phyloP scores from a whole-genome alignment of 2,329 filamentous ascomycete species.

The Hypomyces perniciosus region DNA sequence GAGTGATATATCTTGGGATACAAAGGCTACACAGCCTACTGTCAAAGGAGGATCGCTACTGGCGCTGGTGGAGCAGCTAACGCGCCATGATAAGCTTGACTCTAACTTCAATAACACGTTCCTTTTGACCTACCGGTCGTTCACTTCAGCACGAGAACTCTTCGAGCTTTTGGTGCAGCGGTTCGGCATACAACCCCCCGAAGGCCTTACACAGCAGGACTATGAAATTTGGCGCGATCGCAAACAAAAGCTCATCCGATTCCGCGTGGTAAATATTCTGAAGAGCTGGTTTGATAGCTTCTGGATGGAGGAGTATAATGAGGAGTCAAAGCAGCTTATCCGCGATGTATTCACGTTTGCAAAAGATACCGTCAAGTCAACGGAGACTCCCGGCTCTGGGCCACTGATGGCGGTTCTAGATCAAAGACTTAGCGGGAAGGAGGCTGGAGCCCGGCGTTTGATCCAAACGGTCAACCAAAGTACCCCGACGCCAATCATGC shows the following conservation, averaged over 20 bases:
- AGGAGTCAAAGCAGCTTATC: constrained; percentile 77
- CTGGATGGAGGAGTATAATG: constrained; percentile 94
- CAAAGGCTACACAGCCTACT: constrained; percentile 66
- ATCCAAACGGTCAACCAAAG: constrained; percentile 80
- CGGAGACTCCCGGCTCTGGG: constrained; percentile 82
- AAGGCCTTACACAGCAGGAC: constrained; percentile 67
- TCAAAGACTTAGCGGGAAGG: constrained; percentile 81
- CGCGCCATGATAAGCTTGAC: constrained; percentile 90
- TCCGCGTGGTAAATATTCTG: constrained; percentile 93
- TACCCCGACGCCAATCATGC: constrained; percentile 82
- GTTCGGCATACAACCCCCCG: constrained; percentile 87
- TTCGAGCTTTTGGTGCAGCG: constrained; percentile 89
- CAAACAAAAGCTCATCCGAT: constrained; percentile 93
- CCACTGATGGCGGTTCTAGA: constrained; percentile 83
- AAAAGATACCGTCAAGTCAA: constrained; percentile 84
- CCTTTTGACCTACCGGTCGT: constrained; percentile 91
- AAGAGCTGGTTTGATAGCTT: constrained; percentile 99
- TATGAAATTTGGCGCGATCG: constrained; percentile 84
- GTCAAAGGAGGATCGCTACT: constrained; percentile 86
- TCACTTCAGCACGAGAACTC: constrained; percentile 82
- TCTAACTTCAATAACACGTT: constrained; percentile 97
- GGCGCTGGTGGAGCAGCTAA: constrained; percentile 89
- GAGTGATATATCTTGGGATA: constrained; percentile 82
- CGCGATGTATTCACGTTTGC: constrained; percentile 87
- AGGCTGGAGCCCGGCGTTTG: constrained; percentile 77